Conservation (phyloP, 352 stramenopile species). For the Blastocystis sp. region DNA sequence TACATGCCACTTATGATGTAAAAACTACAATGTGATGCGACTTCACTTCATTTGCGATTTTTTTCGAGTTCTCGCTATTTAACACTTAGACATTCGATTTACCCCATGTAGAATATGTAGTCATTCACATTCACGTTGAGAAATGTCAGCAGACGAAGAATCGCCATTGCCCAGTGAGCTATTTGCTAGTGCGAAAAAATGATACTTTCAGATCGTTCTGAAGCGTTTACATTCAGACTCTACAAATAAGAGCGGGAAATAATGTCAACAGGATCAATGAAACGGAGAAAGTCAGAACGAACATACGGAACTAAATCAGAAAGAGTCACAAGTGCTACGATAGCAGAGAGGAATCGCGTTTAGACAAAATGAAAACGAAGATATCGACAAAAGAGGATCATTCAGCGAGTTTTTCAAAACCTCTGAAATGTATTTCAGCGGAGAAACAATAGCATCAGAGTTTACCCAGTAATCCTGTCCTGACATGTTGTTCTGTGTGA, state of each 20-base stretch:
- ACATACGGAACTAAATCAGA: neutral
- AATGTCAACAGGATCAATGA: neutral
- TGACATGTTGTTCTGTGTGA: conserved; percentile 4
- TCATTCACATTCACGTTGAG: conserved; percentile 20
- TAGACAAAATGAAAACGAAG: neutral
- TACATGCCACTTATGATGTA: neutral
- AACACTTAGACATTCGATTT: neutral
- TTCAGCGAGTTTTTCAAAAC: neutral
- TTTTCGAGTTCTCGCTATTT: neutral
- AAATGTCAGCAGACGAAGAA: neutral
- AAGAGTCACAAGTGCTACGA: neutral
- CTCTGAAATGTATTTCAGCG: neutral
- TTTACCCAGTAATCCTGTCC: neutral
- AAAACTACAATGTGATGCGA: neutral
- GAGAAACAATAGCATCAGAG: neutral
- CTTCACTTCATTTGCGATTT: neutral
- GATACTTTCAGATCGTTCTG: neutral
- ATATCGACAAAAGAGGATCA: neutral
- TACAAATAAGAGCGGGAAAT: neutral
- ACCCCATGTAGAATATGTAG: conserved; percentile 47
- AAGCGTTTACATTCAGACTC: neutral
- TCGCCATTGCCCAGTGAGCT: neutral
- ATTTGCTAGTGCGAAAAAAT: neutral
- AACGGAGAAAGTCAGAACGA: neutral
- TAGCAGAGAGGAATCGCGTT: conserved; percentile 49